These are phyloP conservation scores for Laguncularia racemosa DNA, from an alignment of 345 rosid species.

Conservation along the genomic window DNA sequence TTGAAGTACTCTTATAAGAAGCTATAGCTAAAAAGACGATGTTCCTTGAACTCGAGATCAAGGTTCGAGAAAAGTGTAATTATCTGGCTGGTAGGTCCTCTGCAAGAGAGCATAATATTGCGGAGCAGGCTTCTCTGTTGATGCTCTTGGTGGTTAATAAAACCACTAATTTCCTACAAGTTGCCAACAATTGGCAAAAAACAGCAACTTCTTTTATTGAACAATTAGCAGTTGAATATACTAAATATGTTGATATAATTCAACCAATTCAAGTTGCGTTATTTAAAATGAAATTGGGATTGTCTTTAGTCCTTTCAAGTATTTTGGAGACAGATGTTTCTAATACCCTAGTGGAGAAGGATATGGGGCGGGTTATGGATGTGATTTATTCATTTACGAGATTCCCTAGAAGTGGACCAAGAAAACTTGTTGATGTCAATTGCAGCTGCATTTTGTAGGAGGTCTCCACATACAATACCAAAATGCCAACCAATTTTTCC, in stretches of 20 bases:
- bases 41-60: conserved; percentile 55
- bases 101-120: conserved; percentile 37
- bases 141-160: conserved; percentile 32
- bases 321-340: conserved; percentile 32
- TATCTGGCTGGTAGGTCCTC: conserved; percentile 58
- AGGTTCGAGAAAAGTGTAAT: conserved; percentile 77
- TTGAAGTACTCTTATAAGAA: conserved; percentile 60
- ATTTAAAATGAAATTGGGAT: conserved; percentile 84
- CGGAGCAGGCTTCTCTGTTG: conserved; percentile 31
- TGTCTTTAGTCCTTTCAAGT: conserved; percentile 54
- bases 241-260: conserved; percentile 58
- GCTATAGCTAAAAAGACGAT: conserved; percentile 44
- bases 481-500: conserved; percentile 33
- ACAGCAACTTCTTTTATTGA: conserved; percentile 59
- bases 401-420: conserved; percentile 49
- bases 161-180: conserved; percentile 36
- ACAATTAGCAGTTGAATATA: conserved; percentile 52
- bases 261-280: conserved; percentile 93
- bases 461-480: conserved; percentile 24
- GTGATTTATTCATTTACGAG: conserved; percentile 66
- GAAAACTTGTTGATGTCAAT: conserved; percentile 22
- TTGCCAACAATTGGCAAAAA: conserved; percentile 79
- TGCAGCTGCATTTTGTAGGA: conserved; percentile 20
- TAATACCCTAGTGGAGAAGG: conserved; percentile 32
- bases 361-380: conserved; percentile 50